Conservation (phyloP, 352 stramenopile species). For the Peronospora farinosa region DNA sequence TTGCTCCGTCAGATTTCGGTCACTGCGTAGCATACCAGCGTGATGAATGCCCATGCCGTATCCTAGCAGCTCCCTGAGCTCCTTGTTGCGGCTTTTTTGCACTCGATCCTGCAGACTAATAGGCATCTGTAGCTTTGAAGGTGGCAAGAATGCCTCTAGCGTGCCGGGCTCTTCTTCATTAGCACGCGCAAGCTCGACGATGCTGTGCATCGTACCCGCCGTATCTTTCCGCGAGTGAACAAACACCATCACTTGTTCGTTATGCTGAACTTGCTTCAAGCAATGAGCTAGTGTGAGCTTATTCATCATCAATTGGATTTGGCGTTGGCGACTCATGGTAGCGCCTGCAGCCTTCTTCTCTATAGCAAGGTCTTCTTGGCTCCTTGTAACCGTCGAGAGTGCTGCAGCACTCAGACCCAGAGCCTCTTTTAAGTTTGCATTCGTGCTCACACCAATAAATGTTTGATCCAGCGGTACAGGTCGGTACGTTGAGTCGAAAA, state of each 20-base stretch:
- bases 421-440: constrained; percentile 58
- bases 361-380: constrained; percentile 39
- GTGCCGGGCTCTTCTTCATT: constrained; percentile 53
- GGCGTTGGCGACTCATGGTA: constrained; percentile 51
- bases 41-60: constrained; percentile 97
- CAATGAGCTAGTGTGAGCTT: constrained; percentile 74
- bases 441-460: constrained; percentile 94
- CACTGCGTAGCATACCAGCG: constrained; percentile 93
- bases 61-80: constrained; percentile 91
- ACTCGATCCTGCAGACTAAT: constrained; percentile 60
- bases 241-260: constrained; percentile 98
- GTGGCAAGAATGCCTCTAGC: constrained; percentile 56
- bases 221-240: constrained; percentile 99
- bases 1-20: constrained; percentile 94
- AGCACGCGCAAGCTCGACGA: constrained; percentile 85
- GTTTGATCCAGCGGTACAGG: constrained; percentile 98
- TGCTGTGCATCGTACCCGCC: constrained; percentile 88
- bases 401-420: constrained; percentile 41
- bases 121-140: constrained; percentile 49
- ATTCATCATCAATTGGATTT: constrained; percentile 81
- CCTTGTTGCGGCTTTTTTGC: constrained; percentile 91
- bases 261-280: constrained; percentile 51
- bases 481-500: constrained; percentile 96
- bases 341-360: constrained; percentile 32
- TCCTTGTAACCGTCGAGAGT: constrained; percentile 42